Percentiles rank a stretch among this genome's conserved stretches.
phyloP scores from a whole-genome alignment of 345 rosid genomes.

The Luvunga scandens region DNA sequence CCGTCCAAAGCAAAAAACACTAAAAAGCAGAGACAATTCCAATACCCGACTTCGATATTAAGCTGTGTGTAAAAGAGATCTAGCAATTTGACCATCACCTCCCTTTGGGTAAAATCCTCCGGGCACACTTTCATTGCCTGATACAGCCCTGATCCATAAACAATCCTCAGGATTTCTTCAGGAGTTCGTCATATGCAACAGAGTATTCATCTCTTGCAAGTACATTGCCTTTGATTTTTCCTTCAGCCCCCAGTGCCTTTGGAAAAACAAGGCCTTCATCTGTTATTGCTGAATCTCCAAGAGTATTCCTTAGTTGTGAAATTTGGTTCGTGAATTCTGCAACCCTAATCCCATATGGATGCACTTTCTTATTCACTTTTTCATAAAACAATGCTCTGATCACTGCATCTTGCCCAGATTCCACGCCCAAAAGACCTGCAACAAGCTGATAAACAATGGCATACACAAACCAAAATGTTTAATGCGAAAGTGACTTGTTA shows the following conservation, averaged over 20 bases:
- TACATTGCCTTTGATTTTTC: slow-evolving; percentile 30
- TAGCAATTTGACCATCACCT: slow-evolving; percentile 30
- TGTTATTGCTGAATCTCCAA: slow-evolving; percentile 20
- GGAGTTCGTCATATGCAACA: slow-evolving; percentile 20
- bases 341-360: slow-evolving; percentile 36
- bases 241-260: slow-evolving; percentile 24
- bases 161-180: slow-evolving; percentile 35
- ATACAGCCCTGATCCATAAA: slow-evolving; percentile 14
- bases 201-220: slow-evolving; percentile 33
- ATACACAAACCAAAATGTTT: too few relatives aligned
- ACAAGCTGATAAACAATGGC: slow-evolving; percentile 41
- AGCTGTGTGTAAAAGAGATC: neutral
- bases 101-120: slow-evolving; percentile 41
- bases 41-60: neutral
- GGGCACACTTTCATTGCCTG: slow-evolving; percentile 26
- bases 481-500: too few relatives aligned
- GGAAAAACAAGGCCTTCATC: slow-evolving; percentile 48
- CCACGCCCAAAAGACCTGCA: slow-evolving; percentile 73
- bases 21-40: neutral
- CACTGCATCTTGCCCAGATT: slow-evolving; percentile 82
- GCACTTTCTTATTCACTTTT: slow-evolving; percentile 25
- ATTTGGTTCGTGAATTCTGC: slow-evolving; percentile 40
- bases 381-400: slow-evolving; percentile 55
- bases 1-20: neutral
- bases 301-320: slow-evolving; percentile 29